These are phyloP conservation scores for Aphanomyces astaci DNA, from an alignment of 352 stramenopile species.

Conservation along the genomic window DNA sequence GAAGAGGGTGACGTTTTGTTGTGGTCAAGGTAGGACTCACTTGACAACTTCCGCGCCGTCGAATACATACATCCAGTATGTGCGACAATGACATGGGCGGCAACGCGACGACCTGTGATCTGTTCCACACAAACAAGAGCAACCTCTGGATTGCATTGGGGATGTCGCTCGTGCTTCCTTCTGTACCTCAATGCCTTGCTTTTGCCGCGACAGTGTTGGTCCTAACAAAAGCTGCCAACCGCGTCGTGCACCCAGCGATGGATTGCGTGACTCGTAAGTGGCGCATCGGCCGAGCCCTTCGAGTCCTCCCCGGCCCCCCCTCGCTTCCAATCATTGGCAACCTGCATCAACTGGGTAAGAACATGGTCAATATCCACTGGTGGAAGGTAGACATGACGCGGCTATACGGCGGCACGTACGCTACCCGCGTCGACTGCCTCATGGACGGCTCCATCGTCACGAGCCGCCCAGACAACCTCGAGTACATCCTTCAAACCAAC, in stretches of 20 bases:
- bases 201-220: background rate
- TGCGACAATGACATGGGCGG: no score
- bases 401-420: conserved; percentile 12
- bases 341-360: conserved; percentile 7
- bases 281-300: background rate
- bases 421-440: conserved; percentile 9
- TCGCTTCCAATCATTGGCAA: conserved; percentile 13
- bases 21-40: no score
- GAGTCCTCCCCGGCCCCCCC: conserved; percentile 2
- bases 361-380: conserved; percentile 13
- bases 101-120: no score
- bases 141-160: no score
- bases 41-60: background rate
- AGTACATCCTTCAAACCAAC: conserved; percentile 58
- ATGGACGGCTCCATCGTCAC: conserved; percentile 29
- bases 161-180: no score
- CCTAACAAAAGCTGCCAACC: background rate
- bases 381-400: conserved; percentile 14
- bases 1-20: no score
- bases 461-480: conserved; percentile 48
- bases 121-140: no score
- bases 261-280: background rate
- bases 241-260: background rate
- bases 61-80: no score
- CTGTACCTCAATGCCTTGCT: no score